Evolutionary conservation across 257 asterid genomes (phyloP).

Genomic region (Solanum habrochaites): DNA sequence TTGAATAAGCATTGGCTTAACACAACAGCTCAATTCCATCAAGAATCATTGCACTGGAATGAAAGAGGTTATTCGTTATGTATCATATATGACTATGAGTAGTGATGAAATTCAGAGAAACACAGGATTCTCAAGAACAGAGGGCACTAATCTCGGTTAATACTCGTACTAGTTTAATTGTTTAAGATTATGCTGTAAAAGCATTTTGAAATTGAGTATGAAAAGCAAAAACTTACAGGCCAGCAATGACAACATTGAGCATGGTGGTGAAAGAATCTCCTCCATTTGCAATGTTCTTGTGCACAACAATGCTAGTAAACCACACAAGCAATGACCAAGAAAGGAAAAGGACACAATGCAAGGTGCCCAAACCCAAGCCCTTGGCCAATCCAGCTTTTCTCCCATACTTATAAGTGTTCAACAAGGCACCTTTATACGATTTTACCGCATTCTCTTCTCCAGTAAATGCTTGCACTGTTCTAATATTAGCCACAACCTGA

Average conservation of each 20-base stretch:
- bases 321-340: conserved; percentile 96
- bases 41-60: not conserved
- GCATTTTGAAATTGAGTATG: not conserved
- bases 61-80: not conserved
- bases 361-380: conserved; percentile 85
- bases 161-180: not conserved
- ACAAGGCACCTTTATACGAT: conserved; percentile 43
- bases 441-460: conserved; percentile 87
- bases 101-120: not conserved
- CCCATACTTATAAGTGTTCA: conserved; percentile 66
- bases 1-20: not conserved
- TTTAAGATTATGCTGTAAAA: not conserved
- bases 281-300: conserved; percentile 78
- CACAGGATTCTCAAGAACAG: not conserved
- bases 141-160: not conserved
- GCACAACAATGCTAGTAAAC: conserved; percentile 91
- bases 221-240: conserved; percentile 53
- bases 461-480: conserved; percentile 94
- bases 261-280: conserved; percentile 95
- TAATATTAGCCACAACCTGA: conserved; percentile 81
- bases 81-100: not conserved
- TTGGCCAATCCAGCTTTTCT: conserved; percentile 87
- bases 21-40: not conserved
- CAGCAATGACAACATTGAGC: conserved; percentile 96
- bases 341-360: conserved; percentile 84